A percentile compares a stretch with the other conserved stretches of the same genome.
phyloP scores from a whole-genome alignment of 345 rosid species.

The Salix exigua region DNA sequence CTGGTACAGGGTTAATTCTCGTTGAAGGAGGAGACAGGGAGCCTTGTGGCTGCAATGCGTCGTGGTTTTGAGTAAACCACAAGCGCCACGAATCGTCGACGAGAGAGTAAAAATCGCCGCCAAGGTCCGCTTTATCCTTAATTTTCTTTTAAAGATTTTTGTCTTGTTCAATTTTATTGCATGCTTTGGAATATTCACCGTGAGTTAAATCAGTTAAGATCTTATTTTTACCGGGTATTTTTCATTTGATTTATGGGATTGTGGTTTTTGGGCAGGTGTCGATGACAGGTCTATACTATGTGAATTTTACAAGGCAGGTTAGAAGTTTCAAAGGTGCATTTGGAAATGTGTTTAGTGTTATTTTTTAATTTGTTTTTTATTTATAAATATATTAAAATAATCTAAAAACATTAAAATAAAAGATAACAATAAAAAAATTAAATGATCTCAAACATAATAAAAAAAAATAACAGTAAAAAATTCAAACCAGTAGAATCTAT shows the following conservation, averaged over 20 bases:
- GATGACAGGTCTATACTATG: constrained; percentile 92
- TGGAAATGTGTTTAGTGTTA: too few relatives aligned
- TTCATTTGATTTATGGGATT: neutral
- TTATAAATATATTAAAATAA: too few relatives aligned
- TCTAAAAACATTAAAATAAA: too few relatives aligned
- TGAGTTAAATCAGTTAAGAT: neutral
- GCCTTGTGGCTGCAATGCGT: neutral
- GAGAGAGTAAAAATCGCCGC: constrained; percentile 52
- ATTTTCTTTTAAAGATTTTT: neutral
- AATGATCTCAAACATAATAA: too few relatives aligned
- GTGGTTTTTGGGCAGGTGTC: constrained; percentile 50
- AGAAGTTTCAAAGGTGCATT: too few relatives aligned
- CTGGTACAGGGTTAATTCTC: neutral
- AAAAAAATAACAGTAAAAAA: too few relatives aligned
- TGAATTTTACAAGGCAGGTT: constrained; percentile 75
- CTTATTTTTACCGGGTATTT: neutral
- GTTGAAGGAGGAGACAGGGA: neutral
- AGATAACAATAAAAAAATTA: too few relatives aligned
- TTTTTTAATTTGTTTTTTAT: too few relatives aligned
- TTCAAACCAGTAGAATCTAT: too few relatives aligned
- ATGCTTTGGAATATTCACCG: neutral
- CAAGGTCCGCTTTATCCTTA: constrained; percentile 42
- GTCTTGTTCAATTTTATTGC: neutral
- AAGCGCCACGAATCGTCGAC: neutral
- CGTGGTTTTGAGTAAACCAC: neutral